Base-by-base conservation (phyloP, 2,329 filamentous ascomycete species). In the Xylaria digitata region DNA sequence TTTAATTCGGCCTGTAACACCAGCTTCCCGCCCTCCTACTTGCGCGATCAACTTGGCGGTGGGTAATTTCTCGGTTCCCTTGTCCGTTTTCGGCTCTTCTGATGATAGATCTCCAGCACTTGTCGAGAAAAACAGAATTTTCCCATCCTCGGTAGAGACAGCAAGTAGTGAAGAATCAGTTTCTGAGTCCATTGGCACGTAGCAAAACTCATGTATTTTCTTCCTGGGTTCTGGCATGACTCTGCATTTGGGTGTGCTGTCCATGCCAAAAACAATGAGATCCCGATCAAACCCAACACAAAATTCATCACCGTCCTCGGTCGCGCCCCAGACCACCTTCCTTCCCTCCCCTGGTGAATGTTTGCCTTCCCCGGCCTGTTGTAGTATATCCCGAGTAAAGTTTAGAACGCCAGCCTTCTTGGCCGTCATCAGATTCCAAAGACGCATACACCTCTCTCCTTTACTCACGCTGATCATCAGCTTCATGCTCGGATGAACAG, bases 361-460 rank as follows among this genome's bases (percentile, higher is more conserved):
- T 78, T 88, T 89, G 49, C 89, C 87, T 81, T 97, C 93, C 52
- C 92, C 93, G 11, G 92, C 87, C 72, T 92, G 89, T 50, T 87
- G 84, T 59, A 98, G 83, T 74, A 96, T 85, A 0, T 90, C 87
- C 64, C 87, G 85, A 71, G 87, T 87, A 78, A 98, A 98, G 77
- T 92, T 96, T 73, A 99, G 82, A 59, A 97, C 94, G 34, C 94
- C 93, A 0, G 94, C 94, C 82, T 97, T 97, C 82, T 95, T 97
- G 17, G 94, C 96, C 2, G 95, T 98, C 71, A 98, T 94, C 70
- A 99, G 79, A 76, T 99, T 98, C 96, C 96, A 99, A 71, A 98
- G 80, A 70, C 96, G 85, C 92, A 99, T 96, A 75, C 90, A 93
- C 71, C 89, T 90, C 82, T 99, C 96, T 71, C 94, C 94, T 74